Evolutionary conservation across 1,284 basidiomycete species (phyloP).

Genomic region (Phaffia rhodozyma): DNA sequence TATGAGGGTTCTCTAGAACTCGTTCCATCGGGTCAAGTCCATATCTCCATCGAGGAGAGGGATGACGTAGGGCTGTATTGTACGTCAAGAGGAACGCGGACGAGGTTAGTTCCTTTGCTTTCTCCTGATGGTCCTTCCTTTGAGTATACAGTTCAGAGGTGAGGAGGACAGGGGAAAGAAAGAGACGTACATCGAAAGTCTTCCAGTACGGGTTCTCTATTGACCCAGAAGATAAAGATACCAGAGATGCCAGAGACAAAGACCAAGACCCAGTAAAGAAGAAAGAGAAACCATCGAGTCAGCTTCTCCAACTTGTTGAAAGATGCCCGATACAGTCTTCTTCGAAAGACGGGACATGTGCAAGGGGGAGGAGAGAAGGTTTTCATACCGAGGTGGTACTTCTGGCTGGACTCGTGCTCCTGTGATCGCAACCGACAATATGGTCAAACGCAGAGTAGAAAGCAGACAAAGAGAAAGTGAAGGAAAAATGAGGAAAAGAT

Average conservation of each 20-base stretch:
- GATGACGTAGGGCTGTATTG: constrained; percentile 31
- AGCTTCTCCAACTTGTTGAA: no score
- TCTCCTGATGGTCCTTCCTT: no score
- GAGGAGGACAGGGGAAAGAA: background rate
- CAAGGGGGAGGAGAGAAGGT: no score
- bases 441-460: background rate
- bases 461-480: background rate
- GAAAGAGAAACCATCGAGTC: no score
- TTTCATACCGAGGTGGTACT: no score
- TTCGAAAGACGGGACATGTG: no score
- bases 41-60: constrained; percentile 32
- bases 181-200: background rate
- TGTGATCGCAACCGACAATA: background rate
- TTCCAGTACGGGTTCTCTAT: constrained; percentile 30
- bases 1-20: constrained; percentile 24
- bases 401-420: no score
- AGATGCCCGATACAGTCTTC: no score
- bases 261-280: no score
- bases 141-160: background rate
- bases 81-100: constrained; percentile 24
- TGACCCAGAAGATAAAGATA: no score
- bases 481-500: background rate
- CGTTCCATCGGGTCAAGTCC: constrained; percentile 35
- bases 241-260: no score
- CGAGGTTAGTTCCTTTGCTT: background rate